Conservation (phyloP, 2,329 filamentous ascomycete species). For the Ophiostoma sp. region DNA sequence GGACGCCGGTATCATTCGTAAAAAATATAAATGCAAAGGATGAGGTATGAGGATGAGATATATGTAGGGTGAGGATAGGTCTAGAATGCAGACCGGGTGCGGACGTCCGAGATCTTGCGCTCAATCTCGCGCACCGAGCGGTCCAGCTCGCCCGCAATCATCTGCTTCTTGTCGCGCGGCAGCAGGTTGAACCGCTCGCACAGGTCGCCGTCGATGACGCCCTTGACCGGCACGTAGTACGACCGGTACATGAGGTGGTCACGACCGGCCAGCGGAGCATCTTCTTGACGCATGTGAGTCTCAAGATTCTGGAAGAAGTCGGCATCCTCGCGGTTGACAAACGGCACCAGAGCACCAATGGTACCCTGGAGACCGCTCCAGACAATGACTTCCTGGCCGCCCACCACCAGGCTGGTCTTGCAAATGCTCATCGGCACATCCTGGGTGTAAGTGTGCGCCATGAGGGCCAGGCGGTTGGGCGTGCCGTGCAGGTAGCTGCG, state of each 20-base stretch:
- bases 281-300: constrained; percentile 80
- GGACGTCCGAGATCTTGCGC: constrained; percentile 80
- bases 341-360: constrained; percentile 88
- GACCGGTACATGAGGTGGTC: constrained; percentile 95
- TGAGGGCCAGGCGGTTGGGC: constrained; percentile 77
- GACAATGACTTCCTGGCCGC: constrained; percentile 85
- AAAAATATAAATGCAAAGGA: background rate
- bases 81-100: constrained; percentile 60
- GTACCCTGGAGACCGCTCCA: constrained; percentile 96
- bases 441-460: constrained; percentile 86
- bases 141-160: constrained; percentile 91
- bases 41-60: background rate
- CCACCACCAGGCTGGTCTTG: constrained; percentile 86
- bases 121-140: constrained; percentile 91
- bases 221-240: constrained; percentile 96
- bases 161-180: constrained; percentile 84
- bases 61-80: too few relatives aligned
- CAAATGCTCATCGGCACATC: constrained; percentile 89
- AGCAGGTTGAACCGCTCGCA: constrained; percentile 88
- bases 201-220: constrained; percentile 93
- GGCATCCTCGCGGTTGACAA: constrained; percentile 86
- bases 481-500: constrained; percentile 87
- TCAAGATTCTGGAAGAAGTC: constrained; percentile 98
- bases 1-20: constrained; percentile 12
- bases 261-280: constrained; percentile 82